Evolutionary conservation across 306 rosid species (phyloP), one percentile per base, ranked within the genome.

Genomic region (Gastrolobium bilobum): DNA sequence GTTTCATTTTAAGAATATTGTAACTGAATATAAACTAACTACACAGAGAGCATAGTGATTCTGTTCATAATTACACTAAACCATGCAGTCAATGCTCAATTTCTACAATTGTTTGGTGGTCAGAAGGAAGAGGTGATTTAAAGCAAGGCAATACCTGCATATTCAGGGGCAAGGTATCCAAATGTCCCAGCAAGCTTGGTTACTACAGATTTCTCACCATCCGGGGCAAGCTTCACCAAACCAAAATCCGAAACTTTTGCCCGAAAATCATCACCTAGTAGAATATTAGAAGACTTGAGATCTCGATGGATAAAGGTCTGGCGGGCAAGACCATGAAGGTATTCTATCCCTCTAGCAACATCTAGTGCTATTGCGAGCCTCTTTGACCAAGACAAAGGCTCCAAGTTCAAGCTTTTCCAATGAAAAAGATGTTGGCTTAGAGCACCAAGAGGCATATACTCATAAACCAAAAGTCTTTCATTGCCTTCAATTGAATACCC

Each of bases 91-190:
- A 44, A 77, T 70, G 30, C 67, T 42, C 20, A 75, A 71, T 76
- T 70, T 58, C 52, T 50, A 76, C 31, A 40, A 33, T n/a, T 64
- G 3, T 37, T 40, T 65, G 68, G 15, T 30, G 76, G 73, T 10
- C 10, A 72, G 73, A 79, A 83, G 40, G 42, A 73, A 69, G 15
- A 64, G 13, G 46, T 7, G 35, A 59, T 48, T 56, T 13, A 42
- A 85, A 72, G 54, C 6, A 78, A n/a, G 42, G 38, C 4, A 44
- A 42, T 86, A 91, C 97, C 94, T 48, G 94, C 94, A 87, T 89
- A 93, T 79, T 93, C 98, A 34, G 98, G 98, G 31, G 98, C 98
- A 58, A 93, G 91, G 84, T 93, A 93, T 29, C 98, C 98, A 68
- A 93, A 93, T 42, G 98, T 93, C 14, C 98, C 97, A 3, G 97